Evolutionary conservation across 805 yeast genomes (phyloP).

Genomic region (Torulaspora microellipsoides): DNA sequence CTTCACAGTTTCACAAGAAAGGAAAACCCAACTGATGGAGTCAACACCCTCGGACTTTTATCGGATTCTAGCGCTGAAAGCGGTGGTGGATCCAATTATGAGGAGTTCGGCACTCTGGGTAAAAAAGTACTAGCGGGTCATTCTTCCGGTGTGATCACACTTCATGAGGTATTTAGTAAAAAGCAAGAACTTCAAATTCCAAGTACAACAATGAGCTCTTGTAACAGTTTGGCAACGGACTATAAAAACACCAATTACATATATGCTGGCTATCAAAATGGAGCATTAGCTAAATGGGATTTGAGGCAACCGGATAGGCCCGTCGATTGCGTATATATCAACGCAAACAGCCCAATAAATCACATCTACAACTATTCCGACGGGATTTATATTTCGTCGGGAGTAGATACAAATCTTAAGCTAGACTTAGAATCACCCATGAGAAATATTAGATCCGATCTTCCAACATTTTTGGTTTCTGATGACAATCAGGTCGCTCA

Average conservation of each 20-base stretch:
- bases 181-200: constrained; percentile 25
- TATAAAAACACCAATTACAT: constrained; percentile 6
- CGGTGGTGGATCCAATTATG: constrained; percentile 22
- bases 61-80: constrained; percentile 1
- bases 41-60: constrained; percentile 26
- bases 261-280: constrained; percentile 37
- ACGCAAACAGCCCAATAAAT: constrained; percentile 21
- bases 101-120: constrained; percentile 49
- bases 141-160: constrained; percentile 36
- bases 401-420: constrained; percentile 26
- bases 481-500: constrained; percentile 20
- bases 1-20: constrained; percentile 40
- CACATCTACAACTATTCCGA: constrained; percentile 15
- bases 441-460: background rate
- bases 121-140: constrained; percentile 43
- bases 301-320: constrained; percentile 21
- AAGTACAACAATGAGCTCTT: constrained; percentile 26
- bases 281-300: constrained; percentile 42
- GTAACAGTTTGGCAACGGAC: constrained; percentile 15
- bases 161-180: constrained; percentile 38
- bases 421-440: constrained; percentile 3
- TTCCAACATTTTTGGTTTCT: constrained; percentile 20
- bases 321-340: constrained; percentile 13
- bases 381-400: constrained; percentile 34
- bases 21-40: constrained; percentile 36